Base-by-base conservation (phyloP, 2,329 filamentous ascomycete species). In the Phyllosticta citriasiana region DNA sequence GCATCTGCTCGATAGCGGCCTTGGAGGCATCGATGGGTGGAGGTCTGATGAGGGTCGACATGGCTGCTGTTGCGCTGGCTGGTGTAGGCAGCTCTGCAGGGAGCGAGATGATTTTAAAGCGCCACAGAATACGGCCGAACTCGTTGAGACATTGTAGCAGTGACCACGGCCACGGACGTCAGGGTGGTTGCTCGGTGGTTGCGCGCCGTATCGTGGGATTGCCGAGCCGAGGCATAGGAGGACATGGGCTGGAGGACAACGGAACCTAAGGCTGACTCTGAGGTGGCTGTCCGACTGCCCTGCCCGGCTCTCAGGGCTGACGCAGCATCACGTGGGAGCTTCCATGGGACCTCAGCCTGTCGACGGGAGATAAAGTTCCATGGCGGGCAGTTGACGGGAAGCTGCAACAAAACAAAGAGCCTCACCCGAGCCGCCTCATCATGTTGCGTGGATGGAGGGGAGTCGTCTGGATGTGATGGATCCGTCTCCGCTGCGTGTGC, bases 1-100 rank as follows among this genome's bases (percentile, higher is more conserved):
- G 82, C 56, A 89, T 87, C 75, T 95, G 93, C 77, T 97, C 93
- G 64, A 97, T 95, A 14, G 85, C 81, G 26, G 91, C 86, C 74
- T 89, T 89, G 70, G 82, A 81, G 54, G 84, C 77, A 71, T 96
- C 86, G 33, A 85, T 75, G 57, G 88, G 85, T 65, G 89, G 91
- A 57, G 90, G 87, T 69, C 85, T 83, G 65, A 96, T 84, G 60
- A 95, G 81, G 0, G 88, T 91, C 30, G 78, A 66, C 72, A 74
- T 74, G 27, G 22, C 54, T 47, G 16, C n/a, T 22, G 19, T 22
- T 22, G 19, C 19, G 19, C 19, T 22, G 19, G 19, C 19, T 47
- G 40, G 40, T 47, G 16, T n/a, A n/a, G 40, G 40, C 7, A 7
- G 14, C 7, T 40, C 7, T n/a, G 40, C 14, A 47, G 40, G 35